Conservation (phyloP, 768 basidiomycete genomes). For the Termitomyces eurrhizus region DNA sequence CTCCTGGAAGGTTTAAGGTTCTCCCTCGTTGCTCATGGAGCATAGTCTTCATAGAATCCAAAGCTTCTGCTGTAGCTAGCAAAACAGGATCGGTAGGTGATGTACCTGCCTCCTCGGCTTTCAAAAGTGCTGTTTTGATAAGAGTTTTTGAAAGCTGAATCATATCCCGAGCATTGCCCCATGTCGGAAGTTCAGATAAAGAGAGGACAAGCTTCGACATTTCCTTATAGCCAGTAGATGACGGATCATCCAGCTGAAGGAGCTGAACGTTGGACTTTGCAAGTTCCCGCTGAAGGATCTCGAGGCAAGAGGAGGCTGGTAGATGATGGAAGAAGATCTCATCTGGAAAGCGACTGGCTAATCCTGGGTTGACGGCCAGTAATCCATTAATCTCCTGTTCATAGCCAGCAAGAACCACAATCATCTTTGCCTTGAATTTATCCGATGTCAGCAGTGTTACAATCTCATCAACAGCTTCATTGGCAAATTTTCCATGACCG, state of each 20-base stretch:
- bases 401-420: slow-evolving; percentile 70
- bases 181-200: neutral
- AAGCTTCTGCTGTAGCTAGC: neutral
- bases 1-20: neutral
- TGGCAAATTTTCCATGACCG: slow-evolving; percentile 37
- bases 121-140: slow-evolving; percentile 30
- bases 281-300: neutral
- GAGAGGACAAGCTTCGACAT: neutral
- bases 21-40: neutral
- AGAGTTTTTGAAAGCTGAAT: neutral
- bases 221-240: neutral
- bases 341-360: slow-evolving; percentile 67
- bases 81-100: slow-evolving; percentile 2
- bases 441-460: slow-evolving; percentile 60
- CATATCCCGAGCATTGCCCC: slow-evolving; percentile 4
- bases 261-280: neutral
- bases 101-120: slow-evolving; percentile 11
- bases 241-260: neutral
- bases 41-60: slow-evolving; percentile 1
- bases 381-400: slow-evolving; percentile 63
- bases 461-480: slow-evolving; percentile 71
- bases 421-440: slow-evolving; percentile 50
- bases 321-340: slow-evolving; percentile 54
- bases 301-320: slow-evolving; percentile 22
- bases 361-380: slow-evolving; percentile 53